Percentiles rank a stretch among this genome's conserved stretches.
These are phyloP conservation scores for Teratosphaeriaceae sp. DNA, from an alignment of 2,329 filamentous ascomycete species.

Conservation along the genomic window DNA sequence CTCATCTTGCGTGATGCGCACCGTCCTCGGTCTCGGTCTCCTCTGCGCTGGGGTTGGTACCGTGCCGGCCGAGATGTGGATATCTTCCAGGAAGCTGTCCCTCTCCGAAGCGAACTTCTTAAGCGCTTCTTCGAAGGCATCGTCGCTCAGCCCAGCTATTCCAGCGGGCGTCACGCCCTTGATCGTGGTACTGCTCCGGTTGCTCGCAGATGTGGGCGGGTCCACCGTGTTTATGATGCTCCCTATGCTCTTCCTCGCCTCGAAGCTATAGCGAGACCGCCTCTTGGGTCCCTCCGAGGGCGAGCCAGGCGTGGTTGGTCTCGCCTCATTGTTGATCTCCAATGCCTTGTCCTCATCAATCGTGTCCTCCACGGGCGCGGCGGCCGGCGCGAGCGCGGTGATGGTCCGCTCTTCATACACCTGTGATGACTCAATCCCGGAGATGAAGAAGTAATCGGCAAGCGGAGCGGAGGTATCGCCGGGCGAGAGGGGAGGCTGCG, in stretches of 20 bases:
- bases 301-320: conserved; percentile 40
- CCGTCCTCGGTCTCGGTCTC: conserved; percentile 64
- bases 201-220: conserved; percentile 49
- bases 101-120: conserved; percentile 93
- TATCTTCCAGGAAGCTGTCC: conserved; percentile 86
- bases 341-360: conserved; percentile 56
- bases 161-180: conserved; percentile 36
- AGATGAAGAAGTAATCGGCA: conserved; percentile 62
- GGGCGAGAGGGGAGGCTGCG: neutral
- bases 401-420: conserved; percentile 40
- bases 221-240: conserved; percentile 40
- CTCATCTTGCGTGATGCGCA: conserved; percentile 73
- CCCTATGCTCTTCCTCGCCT: conserved; percentile 45
- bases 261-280: conserved; percentile 39
- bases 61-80: conserved; percentile 80
- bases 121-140: conserved; percentile 89
- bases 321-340: conserved; percentile 48
- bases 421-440: conserved; percentile 46
- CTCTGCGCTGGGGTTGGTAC: conserved; percentile 47
- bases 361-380: conserved; percentile 44
- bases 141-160: conserved; percentile 53
- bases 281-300: conserved; percentile 32
- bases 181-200: conserved; percentile 59
- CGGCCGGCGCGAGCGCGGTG: conserved; percentile 8
- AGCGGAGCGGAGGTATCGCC: conserved; percentile 45